A percentile compares a stretch with the other conserved stretches of the same genome.
phyloP scores from a whole-genome alignment of 2,329 filamentous ascomycete genomes.

The Aspergillus oerlinghausenensis region DNA sequence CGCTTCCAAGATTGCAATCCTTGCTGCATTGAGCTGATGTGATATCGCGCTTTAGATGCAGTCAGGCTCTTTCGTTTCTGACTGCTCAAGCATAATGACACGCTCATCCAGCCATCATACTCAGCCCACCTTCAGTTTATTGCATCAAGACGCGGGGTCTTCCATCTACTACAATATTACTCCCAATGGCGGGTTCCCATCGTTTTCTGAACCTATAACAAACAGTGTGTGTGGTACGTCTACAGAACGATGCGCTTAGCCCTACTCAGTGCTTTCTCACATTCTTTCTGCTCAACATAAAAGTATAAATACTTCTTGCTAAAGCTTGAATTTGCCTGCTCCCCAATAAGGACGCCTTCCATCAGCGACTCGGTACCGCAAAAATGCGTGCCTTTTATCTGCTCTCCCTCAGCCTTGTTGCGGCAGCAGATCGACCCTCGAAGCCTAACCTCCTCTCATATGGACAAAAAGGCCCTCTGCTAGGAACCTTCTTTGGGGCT shows the following conservation, averaged over 20 bases:
- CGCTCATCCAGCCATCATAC: background rate
- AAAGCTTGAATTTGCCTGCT: background rate
- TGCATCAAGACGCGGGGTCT: background rate
- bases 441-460: constrained; percentile 17
- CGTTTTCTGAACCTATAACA: background rate
- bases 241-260: background rate
- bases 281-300: background rate
- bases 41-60: background rate
- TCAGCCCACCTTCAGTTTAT: background rate
- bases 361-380: background rate
- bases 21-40: background rate
- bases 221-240: background rate
- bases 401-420: background rate
- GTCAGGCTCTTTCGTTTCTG: background rate
- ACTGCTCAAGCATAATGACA: background rate
- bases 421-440: constrained; percentile 1
- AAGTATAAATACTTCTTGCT: background rate
- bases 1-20: too few relatives aligned
- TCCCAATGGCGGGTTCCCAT: background rate
- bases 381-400: constrained; percentile 2
- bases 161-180: background rate
- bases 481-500: constrained; percentile 20
- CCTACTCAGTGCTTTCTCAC: background rate
- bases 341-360: background rate
- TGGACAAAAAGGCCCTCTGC: constrained; percentile 10